Base-by-base conservation (phyloP, 352 stramenopile species). In the Globisporangium yorkense region DNA sequence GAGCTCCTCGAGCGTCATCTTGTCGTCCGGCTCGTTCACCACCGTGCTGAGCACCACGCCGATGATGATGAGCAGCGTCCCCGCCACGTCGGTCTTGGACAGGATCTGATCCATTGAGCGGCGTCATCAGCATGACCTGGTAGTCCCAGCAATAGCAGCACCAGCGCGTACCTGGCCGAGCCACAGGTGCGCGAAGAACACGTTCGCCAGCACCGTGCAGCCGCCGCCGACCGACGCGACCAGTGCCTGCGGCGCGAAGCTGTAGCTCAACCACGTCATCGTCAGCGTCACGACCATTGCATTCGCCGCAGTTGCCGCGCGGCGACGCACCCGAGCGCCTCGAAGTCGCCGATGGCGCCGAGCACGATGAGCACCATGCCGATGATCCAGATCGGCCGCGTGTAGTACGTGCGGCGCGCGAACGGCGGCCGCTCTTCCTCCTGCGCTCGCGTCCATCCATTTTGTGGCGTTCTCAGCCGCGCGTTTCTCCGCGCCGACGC, bases 111-210 rank as follows among this genome's bases (percentile, higher is more conserved):
- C 24, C 24, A 27, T 27, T 27, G 24, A 1, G 24, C 24, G 24
- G 24, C 24, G 24, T 27, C 24, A 27, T 27, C 24, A 27, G 24
- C 1, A 27, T 27, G 24, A 2, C 24, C 24, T 27, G 24, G 24
- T n/a, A 52, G 16, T n/a, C 50, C 12, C 10, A 51, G 2, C 54
- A 13, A 20, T n/a, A 27, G 8, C 10, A 55, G 49, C 10, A 60
- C 21, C 6, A 20, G 18, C 35, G 27, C 49, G 44, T 51, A 76
- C 70, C 71, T 94, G 82, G 9, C 84, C 81, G 54, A 96, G 75
- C 84, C 84, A 92, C 56, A 90, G 54, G 51, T 94, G 81, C 10
- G 84, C 86, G 55, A 96, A 96, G 56, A 96, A 92, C 4, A 96
- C 84, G 54, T 96, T 96, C 40, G 84, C 84, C 9, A 96, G 70